A percentile compares a stretch with the other conserved stretches of the same genome.
phyloP scores from a whole-genome alignment of 306 rosid species.

The Hippophae tibetana region DNA sequence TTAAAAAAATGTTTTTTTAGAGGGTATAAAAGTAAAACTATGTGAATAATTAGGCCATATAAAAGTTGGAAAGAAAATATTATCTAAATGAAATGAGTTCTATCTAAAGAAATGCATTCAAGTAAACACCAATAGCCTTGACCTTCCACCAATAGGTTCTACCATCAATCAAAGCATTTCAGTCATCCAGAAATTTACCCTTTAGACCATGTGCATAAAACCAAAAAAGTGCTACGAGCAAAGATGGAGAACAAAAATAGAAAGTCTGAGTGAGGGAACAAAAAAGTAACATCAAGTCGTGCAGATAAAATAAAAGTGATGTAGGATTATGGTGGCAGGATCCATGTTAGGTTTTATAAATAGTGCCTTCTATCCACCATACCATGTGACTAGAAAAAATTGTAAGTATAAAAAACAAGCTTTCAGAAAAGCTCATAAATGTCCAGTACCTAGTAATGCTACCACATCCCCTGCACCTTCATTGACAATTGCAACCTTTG shows the following conservation, averaged over 20 bases:
- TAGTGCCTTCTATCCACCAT: neutral
- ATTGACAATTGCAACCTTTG: conserved; percentile 56
- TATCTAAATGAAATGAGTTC: neutral
- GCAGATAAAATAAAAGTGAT: neutral
- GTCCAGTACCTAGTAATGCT: conserved; percentile 69
- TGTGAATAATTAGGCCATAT: too few relatives aligned
- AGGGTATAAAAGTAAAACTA: too few relatives aligned
- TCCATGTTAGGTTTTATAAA: neutral
- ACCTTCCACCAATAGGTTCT: neutral
- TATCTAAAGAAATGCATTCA: neutral
- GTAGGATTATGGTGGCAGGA: neutral
- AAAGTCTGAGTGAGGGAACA: neutral
- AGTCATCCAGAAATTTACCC: neutral
- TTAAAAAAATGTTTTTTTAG: too few relatives aligned
- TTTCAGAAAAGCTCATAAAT: conserved; percentile 10
- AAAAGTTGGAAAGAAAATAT: too few relatives aligned
- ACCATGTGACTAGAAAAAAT: neutral
- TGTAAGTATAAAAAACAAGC: neutral
- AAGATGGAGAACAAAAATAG: neutral
- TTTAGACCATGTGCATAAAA: neutral
- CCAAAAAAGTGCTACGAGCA: neutral
- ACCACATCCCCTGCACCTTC: conserved; percentile 94
- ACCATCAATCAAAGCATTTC: neutral
- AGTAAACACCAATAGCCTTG: neutral
- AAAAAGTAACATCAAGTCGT: neutral